Base-by-base conservation (phyloP, 2,329 filamentous ascomycete genomes). In the Neoscytalidium dimidiatum region DNA sequence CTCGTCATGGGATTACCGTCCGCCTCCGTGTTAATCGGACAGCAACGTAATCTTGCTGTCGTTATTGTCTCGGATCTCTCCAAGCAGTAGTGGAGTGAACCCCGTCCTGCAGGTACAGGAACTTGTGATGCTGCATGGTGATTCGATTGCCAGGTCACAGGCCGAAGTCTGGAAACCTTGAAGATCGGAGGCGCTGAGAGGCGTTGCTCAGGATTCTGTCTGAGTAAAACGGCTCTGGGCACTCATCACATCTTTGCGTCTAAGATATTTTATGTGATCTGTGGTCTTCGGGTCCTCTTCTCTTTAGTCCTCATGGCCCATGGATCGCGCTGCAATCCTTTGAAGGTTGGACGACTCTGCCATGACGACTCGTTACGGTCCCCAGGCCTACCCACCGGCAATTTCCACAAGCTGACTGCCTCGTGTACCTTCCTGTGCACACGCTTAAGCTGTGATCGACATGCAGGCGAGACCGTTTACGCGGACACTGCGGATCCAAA, bases 401-500 rank as follows among this genome's bases (percentile, higher is more conserved):
- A 33, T 33, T 33, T 17, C 44, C 44, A 26, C 21, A 11, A 48
- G 11, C 21, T 11, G 19, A 8, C 3, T 8, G 21, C 44, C 44
- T 48, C 21, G 44, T 48, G 23, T 23, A 49, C 46, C 5, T 14
- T 8, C 46, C 13, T 17, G 11, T 14, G 46, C 21, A 8, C 3
- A 2, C 19, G 11, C 13, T n/a, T n/a, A n/a, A n/a, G 46, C 11
- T 13, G 17, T 31, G 31, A 35, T 35, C 51, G 51, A 38, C 52
- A 8, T 26, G 23, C 53, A 23, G 35, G 35, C 35, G 53, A 43
- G 35, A 44, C 53, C 53, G 53, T 57, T 57, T 35, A 57, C 53
- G 53, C 53, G 35, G 53, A 57, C 53, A 26, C 14, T 9, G 53
- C 23, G 35, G 53, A 57, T 57, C 53, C 21, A 35, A 57, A 57